phyloP scores from a whole-genome alignment of 192 early-diverging fungal genomes.

The Radiomyces spectabilis region DNA sequence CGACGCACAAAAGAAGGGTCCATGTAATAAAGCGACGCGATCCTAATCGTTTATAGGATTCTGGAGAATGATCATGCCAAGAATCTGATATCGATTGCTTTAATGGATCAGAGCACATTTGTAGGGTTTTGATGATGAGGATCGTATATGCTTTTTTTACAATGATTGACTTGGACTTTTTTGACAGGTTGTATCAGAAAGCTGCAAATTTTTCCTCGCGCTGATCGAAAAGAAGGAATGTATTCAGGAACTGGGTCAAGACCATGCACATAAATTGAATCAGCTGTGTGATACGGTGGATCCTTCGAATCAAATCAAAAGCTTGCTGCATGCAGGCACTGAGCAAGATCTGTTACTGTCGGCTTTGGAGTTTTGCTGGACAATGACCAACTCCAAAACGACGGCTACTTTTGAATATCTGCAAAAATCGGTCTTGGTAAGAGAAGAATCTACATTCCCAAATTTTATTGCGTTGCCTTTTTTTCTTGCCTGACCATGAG shows the following conservation, averaged over 20 bases:
- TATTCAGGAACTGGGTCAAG: background rate
- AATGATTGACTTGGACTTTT: background rate
- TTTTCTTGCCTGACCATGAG: too few relatives aligned
- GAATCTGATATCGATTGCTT: conserved; percentile 22
- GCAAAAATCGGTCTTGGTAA: conserved; percentile 31
- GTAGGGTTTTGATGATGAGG: conserved; percentile 10
- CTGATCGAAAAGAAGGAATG: conserved; percentile 30
- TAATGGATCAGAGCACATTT: conserved; percentile 40
- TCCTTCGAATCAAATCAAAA: conserved; percentile 24
- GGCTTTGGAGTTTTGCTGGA: conserved; percentile 40
- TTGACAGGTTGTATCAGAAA: conserved; percentile 19
- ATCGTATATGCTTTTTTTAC: too few relatives aligned
- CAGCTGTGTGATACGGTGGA: conserved; percentile 27
- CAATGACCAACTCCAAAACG: conserved; percentile 23
- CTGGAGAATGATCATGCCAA: conserved; percentile 20
- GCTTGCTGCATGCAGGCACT: conserved; percentile 18
- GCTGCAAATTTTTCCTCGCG: conserved; percentile 31
- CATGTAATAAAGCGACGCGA: too few relatives aligned
- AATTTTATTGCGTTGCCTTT: too few relatives aligned
- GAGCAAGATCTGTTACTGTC: conserved; percentile 27
- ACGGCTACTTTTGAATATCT: conserved; percentile 29
- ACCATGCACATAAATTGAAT: conserved; percentile 23
- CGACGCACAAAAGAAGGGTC: too few relatives aligned
- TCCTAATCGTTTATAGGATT: conserved; percentile 22
- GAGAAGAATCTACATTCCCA: too few relatives aligned